A percentile compares a stretch with the other conserved stretches of the same genome.
phyloP scores from a whole-genome alignment of 225 moss, liverwort and hornwort genomes.

The Polytrichum formosum region DNA sequence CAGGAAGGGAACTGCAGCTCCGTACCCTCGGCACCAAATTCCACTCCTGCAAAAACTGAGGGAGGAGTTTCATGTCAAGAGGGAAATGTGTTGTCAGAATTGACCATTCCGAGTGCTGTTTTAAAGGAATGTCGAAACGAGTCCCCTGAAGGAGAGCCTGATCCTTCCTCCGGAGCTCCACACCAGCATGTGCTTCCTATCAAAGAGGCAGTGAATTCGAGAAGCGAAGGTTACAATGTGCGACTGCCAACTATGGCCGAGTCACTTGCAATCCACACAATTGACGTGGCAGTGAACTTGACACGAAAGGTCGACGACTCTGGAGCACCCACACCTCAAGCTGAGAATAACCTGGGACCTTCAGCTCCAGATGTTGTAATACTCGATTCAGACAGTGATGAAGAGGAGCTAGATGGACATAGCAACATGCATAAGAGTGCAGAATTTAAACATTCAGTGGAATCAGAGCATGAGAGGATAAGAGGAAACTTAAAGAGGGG shows the following conservation, averaged over 20 bases:
- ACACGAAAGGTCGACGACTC: neutral
- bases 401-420: conserved; percentile 9
- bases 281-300: conserved; percentile 2
- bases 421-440: neutral
- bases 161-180: too few relatives aligned
- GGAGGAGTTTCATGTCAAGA: too few relatives aligned
- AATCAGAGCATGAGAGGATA: conserved; percentile 15
- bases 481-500: conserved; percentile 5
- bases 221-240: conserved; percentile 5
- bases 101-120: too few relatives aligned
- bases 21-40: too few relatives aligned
- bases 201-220: neutral
- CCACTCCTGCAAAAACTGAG: too few relatives aligned
- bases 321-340: conserved; percentile 10
- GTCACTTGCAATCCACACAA: conserved; percentile 7
- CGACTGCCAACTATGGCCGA: conserved; percentile 17
- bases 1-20: too few relatives aligned
- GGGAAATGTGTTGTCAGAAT: too few relatives aligned
- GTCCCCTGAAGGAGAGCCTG: too few relatives aligned
- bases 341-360: neutral
- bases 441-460: conserved; percentile 15
- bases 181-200: too few relatives aligned
- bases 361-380: conserved; percentile 12
- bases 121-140: neutral
- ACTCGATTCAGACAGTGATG: conserved; percentile 33